Conservation (phyloP, 768 basidiomycete species). For the Kwoniella sp. region DNA sequence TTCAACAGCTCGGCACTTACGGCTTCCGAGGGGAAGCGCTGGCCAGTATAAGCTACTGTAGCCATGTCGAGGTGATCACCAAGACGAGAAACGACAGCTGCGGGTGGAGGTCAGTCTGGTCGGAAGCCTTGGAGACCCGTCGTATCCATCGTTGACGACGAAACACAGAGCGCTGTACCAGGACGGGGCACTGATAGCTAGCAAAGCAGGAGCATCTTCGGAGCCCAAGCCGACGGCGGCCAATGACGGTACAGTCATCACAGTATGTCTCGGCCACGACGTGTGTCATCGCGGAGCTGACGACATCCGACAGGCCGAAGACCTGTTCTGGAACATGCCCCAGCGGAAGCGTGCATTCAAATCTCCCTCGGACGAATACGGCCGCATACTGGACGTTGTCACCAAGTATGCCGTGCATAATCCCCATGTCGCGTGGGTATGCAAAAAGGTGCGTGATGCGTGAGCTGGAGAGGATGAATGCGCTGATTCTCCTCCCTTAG, state of each 20-base stretch:
- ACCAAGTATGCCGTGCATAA: constrained; percentile 94
- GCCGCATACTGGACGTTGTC: constrained; percentile 82
- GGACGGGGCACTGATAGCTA: constrained; percentile 67
- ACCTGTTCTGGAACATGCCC: constrained; percentile 90
- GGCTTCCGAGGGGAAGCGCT: constrained; percentile 96
- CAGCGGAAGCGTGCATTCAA: constrained; percentile 79
- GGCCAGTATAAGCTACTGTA: constrained; percentile 91
- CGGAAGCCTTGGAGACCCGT: too few relatives aligned
- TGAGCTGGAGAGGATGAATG: neutral
- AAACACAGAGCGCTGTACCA: constrained; percentile 73
- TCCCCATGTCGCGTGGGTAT: constrained; percentile 75
- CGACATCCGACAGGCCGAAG: constrained; percentile 65
- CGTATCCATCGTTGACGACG: too few relatives aligned
- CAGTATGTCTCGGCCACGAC: constrained; percentile 54
- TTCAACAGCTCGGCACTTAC: constrained; percentile 79
- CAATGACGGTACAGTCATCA: constrained; percentile 87
- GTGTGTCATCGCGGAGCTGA: neutral
- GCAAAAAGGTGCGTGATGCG: constrained; percentile 68
- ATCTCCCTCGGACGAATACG: constrained; percentile 83
- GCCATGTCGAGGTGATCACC: constrained; percentile 81
- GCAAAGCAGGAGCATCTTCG: constrained; percentile 64
- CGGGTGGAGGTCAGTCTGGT: constrained; percentile 85
- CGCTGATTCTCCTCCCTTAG: constrained; percentile 51
- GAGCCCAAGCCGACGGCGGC: constrained; percentile 89
- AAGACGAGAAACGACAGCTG: constrained; percentile 76